A percentile compares a stretch with the other conserved stretches of the same genome.
Conservation (phyloP, 441 rosid genomes). For the Gossypium gossypioides region DNA sequence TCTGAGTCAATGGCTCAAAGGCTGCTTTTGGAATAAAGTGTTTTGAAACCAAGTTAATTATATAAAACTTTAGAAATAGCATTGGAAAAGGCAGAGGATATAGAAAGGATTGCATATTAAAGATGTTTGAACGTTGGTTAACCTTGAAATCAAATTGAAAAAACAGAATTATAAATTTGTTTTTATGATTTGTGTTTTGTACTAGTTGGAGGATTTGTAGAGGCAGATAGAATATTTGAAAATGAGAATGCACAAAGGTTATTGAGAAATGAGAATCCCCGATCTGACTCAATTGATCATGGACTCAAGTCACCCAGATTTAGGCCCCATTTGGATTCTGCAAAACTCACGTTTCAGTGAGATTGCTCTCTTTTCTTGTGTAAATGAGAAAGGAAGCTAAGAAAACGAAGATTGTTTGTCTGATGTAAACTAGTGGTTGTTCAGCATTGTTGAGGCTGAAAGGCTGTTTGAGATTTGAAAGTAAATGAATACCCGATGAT, state of each 20-base stretch:
- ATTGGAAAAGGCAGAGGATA: background rate
- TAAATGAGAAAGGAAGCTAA: background rate
- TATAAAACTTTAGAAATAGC: background rate
- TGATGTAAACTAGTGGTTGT: background rate
- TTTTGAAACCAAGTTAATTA: background rate
- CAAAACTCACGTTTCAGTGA: too few relatives aligned
- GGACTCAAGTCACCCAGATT: background rate
- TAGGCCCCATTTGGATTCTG: too few relatives aligned
- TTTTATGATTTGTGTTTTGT: background rate
- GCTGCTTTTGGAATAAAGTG: background rate
- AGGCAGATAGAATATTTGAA: background rate
- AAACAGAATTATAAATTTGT: background rate
- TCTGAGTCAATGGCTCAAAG: background rate
- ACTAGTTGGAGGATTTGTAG: background rate
- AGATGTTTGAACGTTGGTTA: background rate
- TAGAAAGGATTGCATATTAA: background rate
- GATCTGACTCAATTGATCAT: background rate
- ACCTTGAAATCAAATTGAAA: background rate
- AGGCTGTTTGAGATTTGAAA: background rate
- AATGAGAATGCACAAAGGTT: background rate
- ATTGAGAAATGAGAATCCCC: background rate
- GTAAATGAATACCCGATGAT: background rate
- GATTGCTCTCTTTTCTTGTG: too few relatives aligned
- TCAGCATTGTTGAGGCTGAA: background rate
- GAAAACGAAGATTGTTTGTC: background rate